Conservation (phyloP, 768 basidiomycete species). For the Trametes maxima region DNA sequence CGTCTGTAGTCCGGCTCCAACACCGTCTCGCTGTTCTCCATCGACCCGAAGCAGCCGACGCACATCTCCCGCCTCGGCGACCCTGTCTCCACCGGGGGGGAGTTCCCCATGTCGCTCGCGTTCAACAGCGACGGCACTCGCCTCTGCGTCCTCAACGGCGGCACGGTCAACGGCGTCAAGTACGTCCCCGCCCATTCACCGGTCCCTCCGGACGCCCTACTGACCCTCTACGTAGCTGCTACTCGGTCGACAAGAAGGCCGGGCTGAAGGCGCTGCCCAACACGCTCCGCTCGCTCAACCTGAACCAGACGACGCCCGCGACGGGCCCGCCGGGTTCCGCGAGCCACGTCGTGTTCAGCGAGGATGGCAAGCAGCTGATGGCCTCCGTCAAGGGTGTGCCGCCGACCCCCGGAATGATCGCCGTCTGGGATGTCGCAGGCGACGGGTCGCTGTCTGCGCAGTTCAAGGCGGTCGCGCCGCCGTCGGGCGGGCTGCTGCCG, state of each 20-base stretch:
- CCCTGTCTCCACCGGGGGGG: conserved; percentile 30
- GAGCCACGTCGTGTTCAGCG: conserved; percentile 50
- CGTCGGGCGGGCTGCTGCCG: conserved; percentile 47
- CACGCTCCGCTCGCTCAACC: conserved; percentile 44
- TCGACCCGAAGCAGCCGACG: conserved; percentile 29
- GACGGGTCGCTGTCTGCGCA: conserved; percentile 49
- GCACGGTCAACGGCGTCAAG: conserved; percentile 46
- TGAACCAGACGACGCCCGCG: conserved; percentile 56
- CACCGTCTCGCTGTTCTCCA: conserved; percentile 30
- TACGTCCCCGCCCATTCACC: conserved; percentile 11
- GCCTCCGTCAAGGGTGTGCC: conserved; percentile 53
- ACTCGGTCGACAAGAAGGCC: conserved; percentile 41
- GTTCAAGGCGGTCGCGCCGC: conserved; percentile 40
- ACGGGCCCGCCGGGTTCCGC: conserved; percentile 49
- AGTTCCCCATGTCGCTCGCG: conserved; percentile 33
- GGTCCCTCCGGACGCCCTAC: not conserved
- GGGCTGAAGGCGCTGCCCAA: conserved; percentile 45
- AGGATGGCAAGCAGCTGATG: conserved; percentile 46
- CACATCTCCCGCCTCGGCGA: conserved; percentile 26
- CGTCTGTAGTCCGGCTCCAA: conserved; percentile 30
- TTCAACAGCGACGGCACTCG: conserved; percentile 20
- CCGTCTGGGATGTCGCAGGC: conserved; percentile 48
- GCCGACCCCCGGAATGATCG: conserved; percentile 50
- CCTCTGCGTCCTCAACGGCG: conserved; percentile 42
- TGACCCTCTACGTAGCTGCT: conserved; percentile 40